phyloP scores from a whole-genome alignment of 208 protist species.

The Trichomonas vaginalis region DNA sequence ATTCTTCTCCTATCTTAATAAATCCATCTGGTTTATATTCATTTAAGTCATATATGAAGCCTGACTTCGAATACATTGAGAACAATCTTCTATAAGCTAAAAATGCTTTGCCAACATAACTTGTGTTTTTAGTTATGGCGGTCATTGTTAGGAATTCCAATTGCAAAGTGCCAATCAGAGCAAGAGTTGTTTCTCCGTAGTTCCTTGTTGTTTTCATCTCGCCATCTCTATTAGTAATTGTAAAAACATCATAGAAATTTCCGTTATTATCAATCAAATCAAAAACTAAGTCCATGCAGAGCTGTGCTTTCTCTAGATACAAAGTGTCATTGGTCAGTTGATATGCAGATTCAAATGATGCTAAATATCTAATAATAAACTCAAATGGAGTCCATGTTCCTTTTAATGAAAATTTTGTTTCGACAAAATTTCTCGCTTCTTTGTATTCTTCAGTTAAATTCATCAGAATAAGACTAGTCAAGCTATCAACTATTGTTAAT shows the following conservation, averaged over 20 bases:
- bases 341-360: constrained; percentile 48
- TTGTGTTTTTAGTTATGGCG: background rate
- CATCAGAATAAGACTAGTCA: background rate
- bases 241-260: background rate
- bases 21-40: background rate
- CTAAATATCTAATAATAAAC: constrained; percentile 50
- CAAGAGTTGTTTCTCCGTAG: background rate
- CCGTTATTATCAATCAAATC: background rate
- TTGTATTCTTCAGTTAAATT: background rate
- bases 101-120: background rate
- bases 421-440: background rate
- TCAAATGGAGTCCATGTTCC: constrained; percentile 44
- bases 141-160: background rate
- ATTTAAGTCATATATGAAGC: background rate
- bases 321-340: constrained; percentile 42
- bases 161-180: background rate
- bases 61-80: background rate
- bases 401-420: background rate
- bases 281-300: background rate
- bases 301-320: constrained; percentile 1
- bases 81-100: background rate
- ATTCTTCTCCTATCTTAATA: background rate
- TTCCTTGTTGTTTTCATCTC: too few species aligned
- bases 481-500: background rate
- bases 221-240: background rate